phyloP scores from a whole-genome alignment of 176 grass and related monocot species.

The Zizania latifolia region DNA sequence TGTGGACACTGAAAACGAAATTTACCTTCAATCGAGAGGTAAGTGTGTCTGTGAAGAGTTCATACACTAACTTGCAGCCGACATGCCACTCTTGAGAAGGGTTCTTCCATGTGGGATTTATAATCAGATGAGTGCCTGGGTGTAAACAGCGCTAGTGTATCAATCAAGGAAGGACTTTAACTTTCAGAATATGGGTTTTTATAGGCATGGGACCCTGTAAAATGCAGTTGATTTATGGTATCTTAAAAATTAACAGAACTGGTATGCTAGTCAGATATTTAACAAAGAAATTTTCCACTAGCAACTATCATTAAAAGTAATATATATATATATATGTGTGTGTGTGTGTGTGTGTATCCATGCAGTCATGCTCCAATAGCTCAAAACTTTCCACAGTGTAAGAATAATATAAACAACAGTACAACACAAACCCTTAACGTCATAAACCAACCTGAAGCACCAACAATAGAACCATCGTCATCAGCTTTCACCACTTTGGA shows the following conservation, averaged over 20 bases:
- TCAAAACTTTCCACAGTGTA: background rate
- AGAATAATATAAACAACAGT: slow-evolving; percentile 14
- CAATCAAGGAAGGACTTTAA: background rate
- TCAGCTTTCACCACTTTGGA: slow-evolving; percentile 94
- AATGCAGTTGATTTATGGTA: background rate
- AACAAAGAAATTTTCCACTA: background rate
- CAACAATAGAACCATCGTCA: slow-evolving; percentile 62
- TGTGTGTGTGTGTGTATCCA: too few relatives aligned
- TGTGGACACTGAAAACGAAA: slow-evolving; percentile 6
- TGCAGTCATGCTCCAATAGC: background rate
- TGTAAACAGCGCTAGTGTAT: slow-evolving; percentile 32
- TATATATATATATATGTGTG: too few relatives aligned
- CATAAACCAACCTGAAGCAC: slow-evolving; percentile 69
- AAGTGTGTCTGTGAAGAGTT: slow-evolving; percentile 85
- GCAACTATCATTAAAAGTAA: background rate
- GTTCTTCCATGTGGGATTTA: slow-evolving; percentile 95
- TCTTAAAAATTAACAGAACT: background rate
- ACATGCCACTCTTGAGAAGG: slow-evolving; percentile 97
- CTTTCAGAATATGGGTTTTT: background rate
- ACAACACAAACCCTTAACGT: background rate
- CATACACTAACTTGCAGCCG: slow-evolving; percentile 90
- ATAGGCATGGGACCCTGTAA: slow-evolving; percentile 2
- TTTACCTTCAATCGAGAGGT: slow-evolving; percentile 81
- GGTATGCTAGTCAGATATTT: background rate
- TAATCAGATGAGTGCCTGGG: slow-evolving; percentile 46